Evolutionary conservation across 345 rosid species (phyloP).

Genomic region (Hypericum perforatum): DNA sequence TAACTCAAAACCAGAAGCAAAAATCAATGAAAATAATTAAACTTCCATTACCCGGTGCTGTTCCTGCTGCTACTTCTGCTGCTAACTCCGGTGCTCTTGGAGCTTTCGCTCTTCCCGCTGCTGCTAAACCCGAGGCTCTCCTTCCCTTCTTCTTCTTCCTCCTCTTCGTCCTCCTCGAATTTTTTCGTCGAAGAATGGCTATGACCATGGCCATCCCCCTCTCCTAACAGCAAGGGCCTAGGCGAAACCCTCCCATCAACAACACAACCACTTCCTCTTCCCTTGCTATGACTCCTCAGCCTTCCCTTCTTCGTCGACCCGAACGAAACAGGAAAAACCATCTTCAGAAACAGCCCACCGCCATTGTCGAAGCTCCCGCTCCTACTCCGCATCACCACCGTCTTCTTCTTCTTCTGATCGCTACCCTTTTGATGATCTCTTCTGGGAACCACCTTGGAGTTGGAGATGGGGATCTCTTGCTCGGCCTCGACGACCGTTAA

Average conservation of each 20-base stretch:
- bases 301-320: constrained; percentile 16
- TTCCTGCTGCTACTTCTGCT: constrained; percentile 33
- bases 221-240: constrained; percentile 33
- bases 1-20: background rate
- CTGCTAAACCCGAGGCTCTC: constrained; percentile 10
- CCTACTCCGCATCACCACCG: constrained; percentile 19
- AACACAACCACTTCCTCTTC: constrained; percentile 3
- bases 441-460: too few relatives aligned
- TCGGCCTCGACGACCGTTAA: background rate
- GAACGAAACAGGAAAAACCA: constrained; percentile 47
- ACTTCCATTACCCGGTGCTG: constrained; percentile 22
- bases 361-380: constrained; percentile 33
- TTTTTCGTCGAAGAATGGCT: constrained; percentile 68
- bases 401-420: constrained; percentile 11
- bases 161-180: constrained; percentile 30
- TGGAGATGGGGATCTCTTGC: constrained; percentile 1
- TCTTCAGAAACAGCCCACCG: constrained; percentile 53
- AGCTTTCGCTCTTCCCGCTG: constrained; percentile 28
- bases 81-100: constrained; percentile 28
- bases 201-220: constrained; percentile 29
- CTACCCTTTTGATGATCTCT: background rate
- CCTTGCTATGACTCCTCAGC: constrained; percentile 33
- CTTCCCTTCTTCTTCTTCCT: constrained; percentile 5
- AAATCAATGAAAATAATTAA: background rate
- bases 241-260: constrained; percentile 33